Percentiles rank a stretch among this genome's conserved stretches.
Evolutionary conservation across 371 early-diverging fungal species (phyloP).

Genomic region (Conidiobolus coronatus): DNA sequence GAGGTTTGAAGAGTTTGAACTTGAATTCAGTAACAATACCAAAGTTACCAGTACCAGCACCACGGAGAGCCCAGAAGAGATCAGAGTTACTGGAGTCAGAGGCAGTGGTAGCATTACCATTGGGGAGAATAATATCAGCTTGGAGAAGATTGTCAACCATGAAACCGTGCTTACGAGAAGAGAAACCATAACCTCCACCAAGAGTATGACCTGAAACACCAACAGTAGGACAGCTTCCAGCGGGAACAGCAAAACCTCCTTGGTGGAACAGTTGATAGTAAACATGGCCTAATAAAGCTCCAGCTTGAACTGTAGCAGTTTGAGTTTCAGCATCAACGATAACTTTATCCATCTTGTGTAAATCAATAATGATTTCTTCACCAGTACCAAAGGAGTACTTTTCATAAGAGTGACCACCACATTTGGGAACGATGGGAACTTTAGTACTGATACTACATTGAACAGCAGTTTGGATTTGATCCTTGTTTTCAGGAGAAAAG

Average conservation of each 20-base stretch:
- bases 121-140: constrained; percentile 19
- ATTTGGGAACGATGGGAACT: constrained; percentile 9
- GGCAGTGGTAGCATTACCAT: constrained; percentile 19
- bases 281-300: constrained; percentile 11
- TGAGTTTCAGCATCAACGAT: constrained; percentile 4
- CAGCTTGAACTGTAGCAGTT: constrained; percentile 10
- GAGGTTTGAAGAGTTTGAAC: constrained; percentile 10
- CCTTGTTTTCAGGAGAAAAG: background rate
- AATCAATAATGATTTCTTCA: constrained; percentile 14
- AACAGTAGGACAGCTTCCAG: constrained; percentile 15
- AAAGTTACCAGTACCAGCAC: constrained; percentile 25
- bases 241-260: constrained; percentile 11
- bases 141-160: constrained; percentile 22
- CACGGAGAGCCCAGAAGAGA: constrained; percentile 30
- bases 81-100: constrained; percentile 16
- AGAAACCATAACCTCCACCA: constrained; percentile 19
- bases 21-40: constrained; percentile 23
- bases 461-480: constrained; percentile 11
- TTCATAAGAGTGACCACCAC: constrained; percentile 23
- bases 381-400: constrained; percentile 12
- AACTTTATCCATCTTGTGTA: constrained; percentile 8
- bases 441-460: constrained; percentile 10
- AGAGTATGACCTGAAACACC: constrained; percentile 14
- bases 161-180: constrained; percentile 14
- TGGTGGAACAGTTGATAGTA: constrained; percentile 11